Evolutionary conservation across 805 yeast species (phyloP).

Genomic region (Candida methanosorbosa): DNA sequence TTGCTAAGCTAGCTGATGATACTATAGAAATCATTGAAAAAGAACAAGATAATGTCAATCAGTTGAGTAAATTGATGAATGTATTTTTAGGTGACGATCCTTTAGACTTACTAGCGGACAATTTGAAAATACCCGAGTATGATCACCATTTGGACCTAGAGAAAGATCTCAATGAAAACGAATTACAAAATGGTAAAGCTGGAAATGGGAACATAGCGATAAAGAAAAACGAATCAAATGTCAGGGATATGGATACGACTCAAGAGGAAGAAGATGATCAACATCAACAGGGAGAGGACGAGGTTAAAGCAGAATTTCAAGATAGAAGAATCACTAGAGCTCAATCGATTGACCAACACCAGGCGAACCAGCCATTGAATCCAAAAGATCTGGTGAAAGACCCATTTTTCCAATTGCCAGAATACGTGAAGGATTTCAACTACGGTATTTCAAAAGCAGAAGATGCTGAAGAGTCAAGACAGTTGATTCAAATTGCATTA

Average conservation of each 20-base stretch:
- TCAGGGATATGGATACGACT: conserved; percentile 12
- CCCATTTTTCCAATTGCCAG: conserved; percentile 62
- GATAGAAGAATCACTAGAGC: conserved; percentile 10
- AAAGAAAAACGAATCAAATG: conserved; percentile 1
- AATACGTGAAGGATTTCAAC: conserved; percentile 35
- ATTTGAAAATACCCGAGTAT: conserved; percentile 57
- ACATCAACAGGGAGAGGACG: conserved; percentile 9
- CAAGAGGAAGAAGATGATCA: conserved; percentile 16
- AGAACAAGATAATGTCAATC: conserved; percentile 73
- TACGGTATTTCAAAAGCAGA: conserved; percentile 40
- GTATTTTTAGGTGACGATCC: conserved; percentile 87
- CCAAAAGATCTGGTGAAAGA: conserved; percentile 25
- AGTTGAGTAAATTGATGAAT: conserved; percentile 62
- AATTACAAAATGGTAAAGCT: conserved; percentile 3
- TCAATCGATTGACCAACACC: conserved; percentile 2
- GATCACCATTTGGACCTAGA: conserved; percentile 48
- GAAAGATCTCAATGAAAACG: conserved; percentile 11
- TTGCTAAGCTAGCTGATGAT: conserved; percentile 57
- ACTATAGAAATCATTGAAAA: conserved; percentile 70
- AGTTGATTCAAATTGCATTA: conserved; percentile 65
- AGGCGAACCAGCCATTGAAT: neutral
- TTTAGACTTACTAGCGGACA: conserved; percentile 50
- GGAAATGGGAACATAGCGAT: conserved; percentile 4
- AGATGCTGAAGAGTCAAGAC: conserved; percentile 62
- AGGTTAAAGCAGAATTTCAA: conserved; percentile 4